Base-by-base conservation (phyloP, 2,329 filamentous ascomycete genomes). In the Trichoderma sp. region DNA sequence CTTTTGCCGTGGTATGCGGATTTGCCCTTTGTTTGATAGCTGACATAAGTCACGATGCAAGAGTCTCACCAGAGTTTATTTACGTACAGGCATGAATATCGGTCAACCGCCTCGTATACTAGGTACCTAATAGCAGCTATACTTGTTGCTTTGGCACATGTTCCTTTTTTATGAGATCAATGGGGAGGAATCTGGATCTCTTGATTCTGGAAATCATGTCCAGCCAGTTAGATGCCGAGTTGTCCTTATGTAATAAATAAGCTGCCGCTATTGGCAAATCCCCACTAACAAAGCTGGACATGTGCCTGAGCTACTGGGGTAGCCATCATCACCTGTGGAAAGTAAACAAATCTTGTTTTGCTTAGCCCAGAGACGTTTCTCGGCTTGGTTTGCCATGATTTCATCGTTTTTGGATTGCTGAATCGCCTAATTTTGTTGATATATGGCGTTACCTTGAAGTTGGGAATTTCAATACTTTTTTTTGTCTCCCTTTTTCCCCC, bases 271-370 rank as follows among this genome's bases (percentile, higher is more conserved):
- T 19, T 50, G 50, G 58, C 27, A 32, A 27, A 42, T 50, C 58
- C 37, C 58, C 56, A 59, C 56, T 13, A 58, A n/a, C 35, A 58
- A 58, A n/a, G 34, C 19, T 5, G 54, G 32, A 27, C 32, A 37
- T 37, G 19, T 42, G 35, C 54, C 32, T 39, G 34, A 58, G 17
- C 27, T 58, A n/a, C n/a, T n/a, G n/a, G 37, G 59, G 60, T 64
- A 53, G 60, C 60, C 15, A 27, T 53, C 48, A 25, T 29, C 60
- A 32, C 48, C 25, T 29, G 17, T 29, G 29, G 12, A 64, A 64
- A 64, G 50, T 64, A 64, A 64, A 64, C 61, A 64, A 61, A 64
- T 17, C 60, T 17, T 32, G 25, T 25, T 42, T 53, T 54, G 27
- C 12, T 64, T 25, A 34, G 13, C n/a, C 27, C 12, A 15, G 15